Base-by-base conservation (phyloP, 1,284 basidiomycete species). In the Exobasidium rhododendri region DNA sequence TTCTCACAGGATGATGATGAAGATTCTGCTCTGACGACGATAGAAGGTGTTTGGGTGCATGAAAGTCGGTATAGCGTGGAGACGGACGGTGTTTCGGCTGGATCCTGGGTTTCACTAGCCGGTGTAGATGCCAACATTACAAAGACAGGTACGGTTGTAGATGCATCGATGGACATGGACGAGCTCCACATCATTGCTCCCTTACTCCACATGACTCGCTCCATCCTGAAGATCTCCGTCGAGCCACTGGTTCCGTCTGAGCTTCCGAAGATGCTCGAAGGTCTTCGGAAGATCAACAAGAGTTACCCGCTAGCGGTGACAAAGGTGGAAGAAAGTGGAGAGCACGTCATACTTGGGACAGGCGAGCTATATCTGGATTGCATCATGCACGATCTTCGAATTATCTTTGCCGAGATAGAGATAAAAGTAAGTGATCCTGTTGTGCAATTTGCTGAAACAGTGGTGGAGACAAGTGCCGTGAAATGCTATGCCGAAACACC, bases 401-500 rank as follows among this genome's bases (percentile, higher is more conserved):
- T 86, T 66, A 80, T 98, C 66, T 99, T 96, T 82, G 87, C 91
- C 50, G 96, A 98, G 83, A 97, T 98, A 71, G 96, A 99, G 85
- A 97, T 99, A 84, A 97, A 98, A 83, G 93, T 98, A 14, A 97
- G 93, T 31, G 96, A 99, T 83, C 96, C 96, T 0, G 93, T 97
- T 30, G 96, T 94, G 28, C 92, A 93, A 79, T 98, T 99, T 83
- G 91, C 92, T 78, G 96, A 99, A 83, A 99, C 96, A 11, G 96
- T 98, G 20, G 84, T 98, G 64, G 96, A 99, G 83, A 98, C 96
- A 30, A 94, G 91, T 69, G 94, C 94, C 5, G 83, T 99, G 70
- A 98, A 97, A 82, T 97, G 94, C 79, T 98, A 97, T 81, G 96
- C 96, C 26, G 91, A 94, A 76, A 98, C 96, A 46, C 94, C 96